Evolutionary conservation across 2,329 filamentous ascomycete species (phyloP), one percentile per base, ranked within the genome.

Genomic region (Hymenoscyphus repandus): DNA sequence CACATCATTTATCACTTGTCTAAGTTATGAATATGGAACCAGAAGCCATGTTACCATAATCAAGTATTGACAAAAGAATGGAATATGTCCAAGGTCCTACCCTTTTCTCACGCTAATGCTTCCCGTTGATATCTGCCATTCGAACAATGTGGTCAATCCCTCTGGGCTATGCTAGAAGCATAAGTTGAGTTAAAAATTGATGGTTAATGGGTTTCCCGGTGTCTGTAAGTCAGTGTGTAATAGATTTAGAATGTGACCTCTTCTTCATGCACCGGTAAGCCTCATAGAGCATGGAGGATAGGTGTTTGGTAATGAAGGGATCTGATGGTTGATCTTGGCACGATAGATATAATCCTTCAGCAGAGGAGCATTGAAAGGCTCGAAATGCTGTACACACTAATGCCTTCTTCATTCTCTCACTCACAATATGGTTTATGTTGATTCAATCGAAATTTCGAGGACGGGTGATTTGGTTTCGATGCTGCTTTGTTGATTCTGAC

Each of bases 301-400:
- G 70, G 75, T 82, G 80, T 80, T 84, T 85, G 80, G 80, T 85
- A 83, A 83, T 83, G 66, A 72, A 71, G 63, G 63, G 72, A 66
- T 66, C 53, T 62, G 54, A 49, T 58, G 53, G 22, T 64, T 66
- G 58, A 66, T 75, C 71, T 75, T 67, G 73, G 73, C 73, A 75
- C 72, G 73, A 74, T 72, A 70, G 68, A 71, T 61, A 68, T 58
- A 62, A 68, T 69, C 71, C 71, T 74, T 73, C 69, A 74, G 70
- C 70, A 70, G 52, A 65, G 65, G 67, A 68, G 65, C 69, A 72
- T 71, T 53, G 61, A 59, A 61, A 63, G 67, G 56, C 66, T 68
- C 66, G 56, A 53, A 68, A 66, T 68, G 71, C 71, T 74, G 70
- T 75, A 76, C 73, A 76, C 73, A 76, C 72, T 69, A 70, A 75